Evolutionary conservation across 2,329 filamentous ascomycete species (phyloP).

Genomic region (Fonsecaea pedrosoi): DNA sequence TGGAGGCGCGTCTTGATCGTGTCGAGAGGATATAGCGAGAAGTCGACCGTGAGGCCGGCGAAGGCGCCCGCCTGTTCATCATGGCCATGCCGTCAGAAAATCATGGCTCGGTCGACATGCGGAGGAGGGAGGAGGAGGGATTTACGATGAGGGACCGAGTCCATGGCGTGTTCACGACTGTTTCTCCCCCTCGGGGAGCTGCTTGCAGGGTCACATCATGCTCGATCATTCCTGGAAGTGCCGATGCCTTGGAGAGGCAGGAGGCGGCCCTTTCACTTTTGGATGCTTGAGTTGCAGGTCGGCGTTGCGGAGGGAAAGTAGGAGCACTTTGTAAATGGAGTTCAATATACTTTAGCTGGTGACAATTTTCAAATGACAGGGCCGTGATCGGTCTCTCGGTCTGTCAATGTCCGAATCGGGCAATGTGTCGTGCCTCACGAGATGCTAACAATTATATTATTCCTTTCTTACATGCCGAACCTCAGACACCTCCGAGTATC

Average conservation of each 20-base stretch:
- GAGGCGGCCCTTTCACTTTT: not conserved
- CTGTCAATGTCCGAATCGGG: not conserved
- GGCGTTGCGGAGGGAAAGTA: not conserved
- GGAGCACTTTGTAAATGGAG: not conserved
- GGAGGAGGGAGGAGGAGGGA: constrained; percentile 39
- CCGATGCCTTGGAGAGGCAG: not conserved
- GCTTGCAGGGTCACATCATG: constrained; percentile 32
- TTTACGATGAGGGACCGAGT: constrained; percentile 48
- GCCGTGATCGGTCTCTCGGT: not conserved
- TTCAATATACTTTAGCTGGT: not conserved
- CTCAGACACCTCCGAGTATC: no score
- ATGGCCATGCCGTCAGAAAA: constrained; percentile 20
- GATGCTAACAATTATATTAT: not conserved
- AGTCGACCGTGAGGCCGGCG: constrained; percentile 94
- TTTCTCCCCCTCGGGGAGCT: constrained; percentile 25
- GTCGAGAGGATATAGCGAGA: constrained; percentile 96
- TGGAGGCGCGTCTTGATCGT: constrained; percentile 98
- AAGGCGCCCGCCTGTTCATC: constrained; percentile 75
- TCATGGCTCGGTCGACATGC: not conserved
- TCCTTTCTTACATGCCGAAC: not conserved
- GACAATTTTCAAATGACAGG: constrained; percentile 20
- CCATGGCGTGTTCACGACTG: constrained; percentile 52
- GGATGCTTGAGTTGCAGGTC: not conserved
- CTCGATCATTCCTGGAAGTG: constrained; percentile 31
- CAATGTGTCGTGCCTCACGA: constrained; percentile 11